Evolutionary conservation across 768 basidiomycete genomes (phyloP).

Genomic region (Tulasnella sp.): DNA sequence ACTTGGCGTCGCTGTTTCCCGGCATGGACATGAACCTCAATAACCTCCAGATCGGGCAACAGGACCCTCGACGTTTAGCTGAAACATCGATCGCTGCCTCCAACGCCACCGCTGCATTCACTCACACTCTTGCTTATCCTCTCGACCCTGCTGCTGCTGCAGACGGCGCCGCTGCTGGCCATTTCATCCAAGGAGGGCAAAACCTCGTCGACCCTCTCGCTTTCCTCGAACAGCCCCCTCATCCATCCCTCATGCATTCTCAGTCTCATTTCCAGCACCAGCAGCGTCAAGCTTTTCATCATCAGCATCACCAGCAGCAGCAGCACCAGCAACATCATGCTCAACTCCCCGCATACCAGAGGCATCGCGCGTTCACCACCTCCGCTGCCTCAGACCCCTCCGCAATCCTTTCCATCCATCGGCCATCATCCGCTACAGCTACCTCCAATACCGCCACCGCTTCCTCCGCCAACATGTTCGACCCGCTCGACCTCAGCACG

Average conservation of each 20-base stretch:
- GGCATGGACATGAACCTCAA: not conserved
- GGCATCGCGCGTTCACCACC: conserved; percentile 1
- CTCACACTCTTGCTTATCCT: no score
- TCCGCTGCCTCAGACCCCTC: not conserved
- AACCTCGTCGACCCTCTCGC: not conserved
- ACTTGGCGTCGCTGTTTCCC: not conserved
- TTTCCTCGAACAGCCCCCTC: not conserved
- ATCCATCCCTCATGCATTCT: not conserved
- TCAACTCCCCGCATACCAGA: not conserved
- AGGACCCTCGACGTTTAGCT: not conserved
- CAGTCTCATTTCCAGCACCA: not conserved
- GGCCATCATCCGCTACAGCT: not conserved
- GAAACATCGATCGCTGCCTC: no score
- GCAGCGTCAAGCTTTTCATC: not conserved
- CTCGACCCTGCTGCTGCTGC: no score
- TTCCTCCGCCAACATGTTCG: no score
- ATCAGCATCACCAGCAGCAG: not conserved
- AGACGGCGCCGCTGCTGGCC: no score
- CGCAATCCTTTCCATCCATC: no score
- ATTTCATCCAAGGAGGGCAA: not conserved
- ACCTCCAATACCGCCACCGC: no score
- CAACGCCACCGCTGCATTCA: no score
- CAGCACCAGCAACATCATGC: not conserved
- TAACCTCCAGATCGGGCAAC: conserved; percentile 3
- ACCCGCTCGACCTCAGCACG: no score